phyloP scores from a whole-genome alignment of 345 rosid species.

The Carallia pectinifolia region DNA sequence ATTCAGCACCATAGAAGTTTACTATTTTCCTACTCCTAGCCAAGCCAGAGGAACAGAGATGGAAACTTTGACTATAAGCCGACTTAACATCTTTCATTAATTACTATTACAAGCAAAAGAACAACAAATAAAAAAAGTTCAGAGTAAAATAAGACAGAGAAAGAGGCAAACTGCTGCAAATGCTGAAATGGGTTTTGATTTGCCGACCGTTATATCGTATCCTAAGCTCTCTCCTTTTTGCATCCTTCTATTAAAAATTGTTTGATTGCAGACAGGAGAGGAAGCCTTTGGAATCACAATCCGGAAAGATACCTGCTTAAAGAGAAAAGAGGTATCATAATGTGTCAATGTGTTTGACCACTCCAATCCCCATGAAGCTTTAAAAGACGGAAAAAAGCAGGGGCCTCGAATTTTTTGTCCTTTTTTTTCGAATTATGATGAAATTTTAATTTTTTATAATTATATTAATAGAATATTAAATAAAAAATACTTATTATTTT shows the following conservation, averaged over 20 bases:
- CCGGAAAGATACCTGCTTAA: conserved; percentile 14
- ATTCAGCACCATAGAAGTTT: background rate
- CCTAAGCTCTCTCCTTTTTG: background rate
- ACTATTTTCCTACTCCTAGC: background rate
- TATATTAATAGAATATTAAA: no score
- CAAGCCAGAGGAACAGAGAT: conserved; percentile 10
- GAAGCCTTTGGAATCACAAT: conserved; percentile 33
- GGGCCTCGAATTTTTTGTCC: no score
- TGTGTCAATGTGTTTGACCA: conserved; percentile 27
- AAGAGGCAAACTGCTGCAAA: conserved; percentile 27
- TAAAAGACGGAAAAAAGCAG: conserved; percentile 5
- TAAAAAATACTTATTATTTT: no score
- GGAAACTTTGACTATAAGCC: conserved; percentile 19
- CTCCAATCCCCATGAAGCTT: conserved; percentile 13
- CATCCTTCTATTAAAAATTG: conserved; percentile 4
- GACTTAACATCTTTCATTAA: background rate
- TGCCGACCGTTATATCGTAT: conserved; percentile 12
- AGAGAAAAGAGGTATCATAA: background rate
- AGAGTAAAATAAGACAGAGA: conserved; percentile 7
- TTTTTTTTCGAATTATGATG: no score
- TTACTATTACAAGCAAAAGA: background rate
- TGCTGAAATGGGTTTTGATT: conserved; percentile 37
- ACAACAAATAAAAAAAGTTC: background rate
- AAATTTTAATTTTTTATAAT: no score
- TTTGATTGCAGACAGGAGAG: conserved; percentile 13